phyloP scores from a whole-genome alignment of 371 early-diverging fungal genomes.

The Funneliformis caledonium region DNA sequence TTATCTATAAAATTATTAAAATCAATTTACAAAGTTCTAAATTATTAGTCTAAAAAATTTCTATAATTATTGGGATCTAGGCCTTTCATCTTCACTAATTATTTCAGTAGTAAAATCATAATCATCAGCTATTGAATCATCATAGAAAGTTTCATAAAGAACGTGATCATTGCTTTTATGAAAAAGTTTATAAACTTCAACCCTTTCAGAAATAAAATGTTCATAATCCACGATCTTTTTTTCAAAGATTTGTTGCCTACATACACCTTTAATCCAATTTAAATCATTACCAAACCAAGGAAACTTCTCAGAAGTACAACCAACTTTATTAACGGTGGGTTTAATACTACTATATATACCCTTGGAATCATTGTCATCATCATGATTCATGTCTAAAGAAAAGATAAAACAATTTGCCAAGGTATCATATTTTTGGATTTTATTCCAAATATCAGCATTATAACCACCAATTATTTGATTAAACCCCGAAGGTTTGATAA shows the following conservation, averaged over 20 bases:
- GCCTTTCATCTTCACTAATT: no score
- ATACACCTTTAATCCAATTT: conserved; percentile 14
- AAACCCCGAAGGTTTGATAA: background rate
- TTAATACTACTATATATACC: background rate
- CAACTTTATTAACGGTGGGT: background rate
- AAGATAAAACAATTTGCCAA: conserved; percentile 33
- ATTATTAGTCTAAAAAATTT: no score
- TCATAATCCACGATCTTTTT: background rate
- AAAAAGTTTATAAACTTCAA: conserved; percentile 30
- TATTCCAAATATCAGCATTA: conserved; percentile 31
- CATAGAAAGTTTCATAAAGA: background rate
- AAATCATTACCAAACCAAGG: conserved; percentile 27
- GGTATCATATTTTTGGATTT: background rate
- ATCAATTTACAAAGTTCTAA: no score
- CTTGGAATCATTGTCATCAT: background rate
- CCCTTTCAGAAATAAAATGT: conserved; percentile 4
- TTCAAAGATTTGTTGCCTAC: background rate
- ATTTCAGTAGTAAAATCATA: background rate
- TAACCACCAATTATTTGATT: conserved; percentile 32
- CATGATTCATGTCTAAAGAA: conserved; percentile 21
- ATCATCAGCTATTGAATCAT: background rate
- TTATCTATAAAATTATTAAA: no score
- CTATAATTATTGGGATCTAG: no score
- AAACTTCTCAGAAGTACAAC: background rate
- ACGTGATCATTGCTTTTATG: background rate